Evolutionary conservation across 2,329 filamentous ascomycete species (phyloP).

Genomic region (Alternaria ventricosa): DNA sequence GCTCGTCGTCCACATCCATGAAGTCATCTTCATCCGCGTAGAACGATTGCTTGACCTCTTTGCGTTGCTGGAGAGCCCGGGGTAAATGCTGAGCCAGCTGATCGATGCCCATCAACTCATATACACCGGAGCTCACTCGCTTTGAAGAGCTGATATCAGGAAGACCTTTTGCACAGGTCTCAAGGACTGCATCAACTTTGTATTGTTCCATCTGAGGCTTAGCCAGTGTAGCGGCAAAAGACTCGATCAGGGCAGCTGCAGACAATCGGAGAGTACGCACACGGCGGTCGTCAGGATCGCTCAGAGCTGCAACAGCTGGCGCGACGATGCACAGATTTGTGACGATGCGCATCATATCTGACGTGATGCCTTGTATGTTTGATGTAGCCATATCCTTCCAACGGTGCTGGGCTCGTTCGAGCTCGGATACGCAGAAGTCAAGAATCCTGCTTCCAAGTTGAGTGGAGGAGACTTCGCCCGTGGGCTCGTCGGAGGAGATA

Average conservation of each 20-base stretch:
- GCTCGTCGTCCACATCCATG: slow-evolving; percentile 72
- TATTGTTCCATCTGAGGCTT: slow-evolving; percentile 50
- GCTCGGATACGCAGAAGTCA: slow-evolving; percentile 55
- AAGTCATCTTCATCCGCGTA: slow-evolving; percentile 55
- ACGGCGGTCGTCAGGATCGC: slow-evolving; percentile 28
- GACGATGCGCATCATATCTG: slow-evolving; percentile 59
- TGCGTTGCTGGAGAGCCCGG: slow-evolving; percentile 37
- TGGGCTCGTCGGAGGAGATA: slow-evolving; percentile 6
- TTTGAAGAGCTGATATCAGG: slow-evolving; percentile 32
- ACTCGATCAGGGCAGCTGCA: slow-evolving; percentile 29
- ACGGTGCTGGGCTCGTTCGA: slow-evolving; percentile 53
- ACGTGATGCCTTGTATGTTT: slow-evolving; percentile 55
- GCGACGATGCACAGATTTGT: slow-evolving; percentile 56
- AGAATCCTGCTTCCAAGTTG: slow-evolving; percentile 46
- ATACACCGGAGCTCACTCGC: slow-evolving; percentile 19
- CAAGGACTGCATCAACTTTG: slow-evolving; percentile 53
- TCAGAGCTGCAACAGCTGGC: slow-evolving; percentile 38
- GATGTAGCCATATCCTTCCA: slow-evolving; percentile 54
- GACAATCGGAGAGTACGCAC: slow-evolving; percentile 28
- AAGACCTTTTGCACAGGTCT: slow-evolving; percentile 42
- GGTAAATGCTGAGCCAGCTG: slow-evolving; percentile 41
- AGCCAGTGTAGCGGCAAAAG: slow-evolving; percentile 45
- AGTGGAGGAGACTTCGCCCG: slow-evolving; percentile 25
- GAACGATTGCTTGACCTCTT: slow-evolving; percentile 41
- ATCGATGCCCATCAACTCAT: slow-evolving; percentile 42